Percentiles rank a stretch among this genome's conserved stretches.
phyloP scores from a whole-genome alignment of 768 basidiomycete genomes.

The Amanita molliuscula region DNA sequence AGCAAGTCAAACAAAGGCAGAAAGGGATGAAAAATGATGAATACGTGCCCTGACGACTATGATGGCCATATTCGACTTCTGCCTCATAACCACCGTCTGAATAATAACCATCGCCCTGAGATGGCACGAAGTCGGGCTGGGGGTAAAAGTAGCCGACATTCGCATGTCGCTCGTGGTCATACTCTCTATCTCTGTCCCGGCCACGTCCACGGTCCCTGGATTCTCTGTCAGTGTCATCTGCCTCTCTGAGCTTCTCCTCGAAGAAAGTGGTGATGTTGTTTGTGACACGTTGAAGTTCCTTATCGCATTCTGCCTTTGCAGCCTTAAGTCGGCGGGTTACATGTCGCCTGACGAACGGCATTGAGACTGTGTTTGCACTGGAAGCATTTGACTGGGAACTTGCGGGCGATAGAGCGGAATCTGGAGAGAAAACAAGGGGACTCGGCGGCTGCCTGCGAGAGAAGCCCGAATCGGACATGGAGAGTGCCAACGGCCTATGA shows the following conservation, averaged over 20 bases:
- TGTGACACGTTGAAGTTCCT: constrained; percentile 88
- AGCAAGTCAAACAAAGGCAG: neutral
- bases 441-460: constrained; percentile 60
- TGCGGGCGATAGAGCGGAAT: constrained; percentile 42
- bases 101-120: constrained; percentile 61
- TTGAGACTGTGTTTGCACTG: constrained; percentile 70
- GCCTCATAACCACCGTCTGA: constrained; percentile 81
- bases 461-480: constrained; percentile 42
- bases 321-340: constrained; percentile 88
- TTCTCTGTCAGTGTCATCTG: constrained; percentile 63
- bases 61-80: constrained; percentile 56
- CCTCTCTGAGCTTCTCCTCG: constrained; percentile 79
- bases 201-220: constrained; percentile 39
- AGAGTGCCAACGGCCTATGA: constrained; percentile 13
- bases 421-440: constrained; percentile 71
- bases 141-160: constrained; percentile 55
- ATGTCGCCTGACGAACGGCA: constrained; percentile 89
- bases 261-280: constrained; percentile 92
- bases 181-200: constrained; percentile 33
- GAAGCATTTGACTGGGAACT: constrained; percentile 33
- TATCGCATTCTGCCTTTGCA: constrained; percentile 95
- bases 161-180: constrained; percentile 41
- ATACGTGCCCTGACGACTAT: constrained; percentile 72
- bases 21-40: constrained; percentile 20
- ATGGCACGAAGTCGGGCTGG: constrained; percentile 43